These are phyloP conservation scores for Taphrina wiesneri DNA, from an alignment of 1,139 yeast genomes.

Conservation along the genomic window DNA sequence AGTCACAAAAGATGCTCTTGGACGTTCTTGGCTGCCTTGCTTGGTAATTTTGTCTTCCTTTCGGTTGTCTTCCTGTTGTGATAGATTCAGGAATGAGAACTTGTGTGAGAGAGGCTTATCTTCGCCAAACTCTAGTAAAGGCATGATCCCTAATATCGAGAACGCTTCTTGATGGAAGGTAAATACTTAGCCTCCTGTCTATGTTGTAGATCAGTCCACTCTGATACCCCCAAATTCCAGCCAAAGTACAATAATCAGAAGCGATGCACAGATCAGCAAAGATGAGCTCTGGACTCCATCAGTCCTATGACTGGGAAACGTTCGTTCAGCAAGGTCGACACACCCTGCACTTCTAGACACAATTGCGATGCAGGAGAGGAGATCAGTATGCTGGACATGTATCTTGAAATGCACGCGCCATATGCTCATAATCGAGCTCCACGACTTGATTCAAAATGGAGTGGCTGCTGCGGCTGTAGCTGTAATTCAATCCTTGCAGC, in stretches of 20 bases:
- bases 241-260: too few species aligned
- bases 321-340: too few species aligned
- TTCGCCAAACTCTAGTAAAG: conserved; percentile 1
- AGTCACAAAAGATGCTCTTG: neutral
- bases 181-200: too few species aligned
- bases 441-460: neutral
- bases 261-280: too few species aligned
- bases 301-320: too few species aligned
- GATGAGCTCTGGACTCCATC: too few species aligned
- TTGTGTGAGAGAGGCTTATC: neutral
- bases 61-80: neutral
- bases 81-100: conserved; percentile 7
- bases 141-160: neutral
- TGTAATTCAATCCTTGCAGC: neutral
- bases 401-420: neutral
- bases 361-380: too few species aligned
- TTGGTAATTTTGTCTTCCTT: neutral
- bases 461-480: neutral
- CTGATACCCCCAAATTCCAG: too few species aligned
- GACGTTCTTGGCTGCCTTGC: neutral
- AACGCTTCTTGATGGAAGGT: too few species aligned
- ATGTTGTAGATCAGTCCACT: too few species aligned
- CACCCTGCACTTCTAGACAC: too few species aligned
- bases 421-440: neutral
- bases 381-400: too few species aligned